Base-by-base conservation (phyloP, 2,329 filamentous ascomycete genomes). In the Pseudogymnoascus sp. region DNA sequence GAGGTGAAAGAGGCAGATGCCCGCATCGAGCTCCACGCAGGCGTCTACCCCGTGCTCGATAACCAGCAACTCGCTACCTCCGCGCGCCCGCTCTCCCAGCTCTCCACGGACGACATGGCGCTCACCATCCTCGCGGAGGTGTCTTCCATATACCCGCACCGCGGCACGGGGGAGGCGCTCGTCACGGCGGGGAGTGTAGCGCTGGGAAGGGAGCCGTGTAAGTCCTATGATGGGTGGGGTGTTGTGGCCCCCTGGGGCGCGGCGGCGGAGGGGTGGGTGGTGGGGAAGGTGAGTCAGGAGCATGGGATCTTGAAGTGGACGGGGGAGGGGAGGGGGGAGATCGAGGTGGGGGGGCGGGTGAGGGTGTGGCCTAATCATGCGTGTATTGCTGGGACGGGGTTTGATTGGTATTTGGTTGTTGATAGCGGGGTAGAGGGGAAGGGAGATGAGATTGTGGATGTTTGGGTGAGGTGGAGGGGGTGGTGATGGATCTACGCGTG, bases 361-460 rank as follows among this genome's bases (percentile, higher is more conserved):
- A 79, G 85, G 64, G 77, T 93, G 7, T 93, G 87, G 85, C 89
- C 90, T 0, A 93, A 93, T 69, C 90, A 95, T 76, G 85, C 89
- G 36, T 95, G 90, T 72, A 87, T 93, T 68, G 83, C 89, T 1
- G 87, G 88, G 0, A 86, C 86, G 0, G 83, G 84, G 28, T 90
- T 87, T 75, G 85, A 82, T 1, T 90, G 85, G 80, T 95, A 91
- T 75, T 76, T 91, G 19, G 77, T 93, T 35, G 84, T 93, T 1
- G 89, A 93, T 74, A 85, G 83, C 28, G 78, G 81, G 61, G 75
- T 74, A 15, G 75, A 78, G 62, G 80, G 79, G 0, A 77, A 78
- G 21, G 80, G 84, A 68, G 80, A 87, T 65, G 80, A 83, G 69
- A 80, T 90, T 65, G 79, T 90, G n/a, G 90, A 93, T 78, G 82